These are phyloP conservation scores for Penicillium italicum DNA, from an alignment of 2,329 filamentous ascomycete species.

Conservation along the genomic window DNA sequence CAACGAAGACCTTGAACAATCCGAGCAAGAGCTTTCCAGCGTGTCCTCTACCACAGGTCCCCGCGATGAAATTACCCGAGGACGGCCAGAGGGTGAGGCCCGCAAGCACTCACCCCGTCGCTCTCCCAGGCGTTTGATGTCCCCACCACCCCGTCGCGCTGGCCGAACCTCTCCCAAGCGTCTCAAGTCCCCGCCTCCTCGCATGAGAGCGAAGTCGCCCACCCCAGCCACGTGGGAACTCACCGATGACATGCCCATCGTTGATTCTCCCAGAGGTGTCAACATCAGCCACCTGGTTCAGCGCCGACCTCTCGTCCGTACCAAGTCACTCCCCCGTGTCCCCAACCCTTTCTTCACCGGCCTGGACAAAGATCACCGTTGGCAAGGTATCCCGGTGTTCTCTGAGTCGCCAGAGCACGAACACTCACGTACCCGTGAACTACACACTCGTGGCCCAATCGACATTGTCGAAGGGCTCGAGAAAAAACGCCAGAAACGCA, in stretches of 20 bases:
- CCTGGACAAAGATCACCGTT: constrained; percentile 30
- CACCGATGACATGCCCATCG: constrained; percentile 41
- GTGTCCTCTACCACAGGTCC: constrained; percentile 52
- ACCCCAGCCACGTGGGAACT: constrained; percentile 41
- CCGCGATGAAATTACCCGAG: constrained; percentile 48
- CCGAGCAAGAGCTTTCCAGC: constrained; percentile 52
- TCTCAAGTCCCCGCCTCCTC: constrained; percentile 67
- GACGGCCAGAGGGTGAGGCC: constrained; percentile 42
- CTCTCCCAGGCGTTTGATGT: constrained; percentile 62
- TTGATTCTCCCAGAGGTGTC: constrained; percentile 47
- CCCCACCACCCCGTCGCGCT: constrained; percentile 51
- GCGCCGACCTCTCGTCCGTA: constrained; percentile 67
- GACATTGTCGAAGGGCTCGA: constrained; percentile 97
- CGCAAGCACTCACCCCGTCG: constrained; percentile 53
- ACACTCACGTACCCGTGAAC: constrained; percentile 44
- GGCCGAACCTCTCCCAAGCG: constrained; percentile 60
- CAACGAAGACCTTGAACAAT: constrained; percentile 69
- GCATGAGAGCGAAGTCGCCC: constrained; percentile 48
- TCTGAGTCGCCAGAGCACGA: constrained; percentile 37
- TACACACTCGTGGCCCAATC: constrained; percentile 84
- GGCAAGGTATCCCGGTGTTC: constrained; percentile 34
- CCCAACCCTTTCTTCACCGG: constrained; percentile 63
- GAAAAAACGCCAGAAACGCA: constrained; percentile 85
- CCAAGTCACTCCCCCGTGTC: constrained; percentile 81
- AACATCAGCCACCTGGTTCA: constrained; percentile 55